Evolutionary conservation across 345 rosid species (phyloP).

Genomic region (Balakata baccata): DNA sequence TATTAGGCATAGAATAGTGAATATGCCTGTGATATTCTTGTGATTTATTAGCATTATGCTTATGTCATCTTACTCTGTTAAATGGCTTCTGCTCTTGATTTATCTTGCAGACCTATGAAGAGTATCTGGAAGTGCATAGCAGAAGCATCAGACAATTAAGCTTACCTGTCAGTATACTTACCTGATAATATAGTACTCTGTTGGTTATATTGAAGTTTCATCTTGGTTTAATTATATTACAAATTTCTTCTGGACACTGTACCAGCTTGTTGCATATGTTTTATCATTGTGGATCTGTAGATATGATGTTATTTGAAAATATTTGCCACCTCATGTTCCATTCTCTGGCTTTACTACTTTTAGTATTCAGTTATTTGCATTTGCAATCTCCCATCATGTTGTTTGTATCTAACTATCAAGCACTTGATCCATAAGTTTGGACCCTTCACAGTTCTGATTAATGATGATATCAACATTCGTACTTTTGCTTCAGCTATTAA

Average conservation of each 20-base stretch:
- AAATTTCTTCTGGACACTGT: too few relatives aligned
- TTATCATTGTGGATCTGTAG: not conserved
- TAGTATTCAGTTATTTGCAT: not conserved
- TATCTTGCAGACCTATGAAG: conserved; percentile 84
- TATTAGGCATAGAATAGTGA: not conserved
- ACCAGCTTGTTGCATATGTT: not conserved
- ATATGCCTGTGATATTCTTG: not conserved
- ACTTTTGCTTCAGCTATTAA: not conserved
- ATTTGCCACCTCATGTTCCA: not conserved
- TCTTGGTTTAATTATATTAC: not conserved
- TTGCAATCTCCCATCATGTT: not conserved
- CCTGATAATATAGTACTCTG: conserved; percentile 11
- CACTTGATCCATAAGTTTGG: not conserved
- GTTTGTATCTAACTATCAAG: not conserved
- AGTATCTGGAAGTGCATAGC: conserved; percentile 79
- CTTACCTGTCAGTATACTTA: conserved; percentile 58
- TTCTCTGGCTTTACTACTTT: not conserved
- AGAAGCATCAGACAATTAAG: conserved; percentile 58
- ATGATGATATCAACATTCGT: not conserved
- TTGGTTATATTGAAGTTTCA: not conserved
- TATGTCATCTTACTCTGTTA: not conserved
- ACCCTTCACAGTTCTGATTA: not conserved
- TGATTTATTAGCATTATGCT: not conserved
- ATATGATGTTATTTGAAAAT: not conserved
- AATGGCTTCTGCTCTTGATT: not conserved